These are phyloP conservation scores for Prosopis cineraria DNA, from an alignment of 306 rosid genomes.

Conservation along the genomic window DNA sequence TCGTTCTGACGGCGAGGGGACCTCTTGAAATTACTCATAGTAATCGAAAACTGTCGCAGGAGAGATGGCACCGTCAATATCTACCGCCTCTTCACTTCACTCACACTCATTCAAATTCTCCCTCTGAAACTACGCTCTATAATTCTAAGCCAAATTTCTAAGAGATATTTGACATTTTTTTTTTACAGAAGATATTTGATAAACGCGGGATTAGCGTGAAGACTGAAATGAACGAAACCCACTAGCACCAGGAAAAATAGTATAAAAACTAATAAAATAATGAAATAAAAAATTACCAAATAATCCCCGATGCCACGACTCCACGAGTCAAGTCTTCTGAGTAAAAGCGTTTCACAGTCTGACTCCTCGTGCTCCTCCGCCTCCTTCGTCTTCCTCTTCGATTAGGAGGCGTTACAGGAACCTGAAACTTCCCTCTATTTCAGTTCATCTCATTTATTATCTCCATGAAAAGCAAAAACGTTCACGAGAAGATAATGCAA, in stretches of 20 bases:
- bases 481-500: not conserved
- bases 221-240: not conserved
- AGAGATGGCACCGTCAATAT: slow-evolving; percentile 77
- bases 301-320: not conserved
- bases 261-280: not conserved
- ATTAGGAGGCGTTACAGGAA: not conserved
- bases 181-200: too few relatives aligned
- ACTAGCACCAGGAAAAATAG: not conserved
- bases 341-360: too few relatives aligned
- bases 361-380: not conserved
- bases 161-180: too few relatives aligned
- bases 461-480: not conserved
- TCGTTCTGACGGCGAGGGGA: slow-evolving; percentile 51
- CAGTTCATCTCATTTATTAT: not conserved
- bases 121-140: not conserved
- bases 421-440: not conserved
- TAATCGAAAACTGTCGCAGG: slow-evolving; percentile 71
- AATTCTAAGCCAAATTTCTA: not conserved
- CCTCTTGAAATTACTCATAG: slow-evolving; percentile 45
- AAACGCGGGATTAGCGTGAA: not conserved
- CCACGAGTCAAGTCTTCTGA: not conserved
- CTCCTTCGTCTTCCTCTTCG: not conserved
- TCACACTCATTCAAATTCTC: not conserved
- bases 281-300: not conserved
- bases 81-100: slow-evolving; percentile 13